Base-by-base conservation (phyloP, 768 basidiomycete genomes). In the Coprinopsis sp. region DNA sequence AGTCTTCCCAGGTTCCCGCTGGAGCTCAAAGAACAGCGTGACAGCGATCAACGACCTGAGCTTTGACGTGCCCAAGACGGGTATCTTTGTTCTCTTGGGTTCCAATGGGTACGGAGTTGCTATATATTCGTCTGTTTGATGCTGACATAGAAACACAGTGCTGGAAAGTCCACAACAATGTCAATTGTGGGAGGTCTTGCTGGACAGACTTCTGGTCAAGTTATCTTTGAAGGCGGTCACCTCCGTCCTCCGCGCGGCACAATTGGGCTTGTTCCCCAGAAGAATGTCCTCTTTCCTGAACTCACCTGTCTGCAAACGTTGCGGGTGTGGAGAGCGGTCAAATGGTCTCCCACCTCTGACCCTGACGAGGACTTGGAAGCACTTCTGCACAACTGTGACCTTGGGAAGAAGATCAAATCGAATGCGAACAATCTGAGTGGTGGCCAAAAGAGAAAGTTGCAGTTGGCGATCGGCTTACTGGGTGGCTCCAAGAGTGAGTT, bases 401-500 rank as follows among this genome's bases (percentile, higher is more conserved):
- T 91, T 21, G 78, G 66, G n/a, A 70, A 68, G 46, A 89, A 90
- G 62, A 77, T 86, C 10, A 67, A 82, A 51, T 70, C 79, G 12
- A 82, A 83, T 54, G 79, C 86, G 1, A 67, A 68, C 43, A 82
- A 78, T 1, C 70, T 91, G 28, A 82, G 80, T 37, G 88, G 88
- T 1, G 88, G 88, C 6, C 87, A 91, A 67, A 90, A 89, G 67
- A 63, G 88, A 56, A 90, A 90, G 63, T 65, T 91, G 21, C 88
- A 91, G 54, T 68, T 90, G n/a, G 88, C 88, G 0, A 82, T 87
- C 54, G 87, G 87, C 10, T 67, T 91, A 10, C 69, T 88, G 21
- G 86, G 86, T 4, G 86, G 87, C 1, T 87, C 86, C 0, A 79
- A 78, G 57, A 78, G 81, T 84, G 53, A 43, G 78, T 66, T 5